Evolutionary conservation across 208 protist species (phyloP).

Genomic region (Tetramitus jugosus): DNA sequence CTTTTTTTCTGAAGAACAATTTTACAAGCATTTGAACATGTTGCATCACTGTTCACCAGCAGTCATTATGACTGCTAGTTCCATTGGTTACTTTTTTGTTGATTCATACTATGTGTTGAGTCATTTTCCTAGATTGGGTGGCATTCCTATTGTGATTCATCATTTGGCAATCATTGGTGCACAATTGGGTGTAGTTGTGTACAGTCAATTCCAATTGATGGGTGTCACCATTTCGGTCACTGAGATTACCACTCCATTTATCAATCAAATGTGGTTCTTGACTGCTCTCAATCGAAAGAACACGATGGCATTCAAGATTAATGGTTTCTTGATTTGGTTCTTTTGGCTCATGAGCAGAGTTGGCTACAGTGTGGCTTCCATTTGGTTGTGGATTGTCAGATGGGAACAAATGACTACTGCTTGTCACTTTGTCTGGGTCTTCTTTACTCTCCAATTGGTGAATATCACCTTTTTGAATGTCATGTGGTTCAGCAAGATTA

Average conservation of each 20-base stretch:
- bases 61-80: background rate
- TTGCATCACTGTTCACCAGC: background rate
- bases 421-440: background rate
- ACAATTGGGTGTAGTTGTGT: background rate
- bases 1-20: background rate
- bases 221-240: background rate
- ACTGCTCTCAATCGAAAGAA: background rate
- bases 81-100: background rate
- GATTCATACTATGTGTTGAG: background rate
- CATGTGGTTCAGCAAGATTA: conserved; percentile 11
- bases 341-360: background rate
- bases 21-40: background rate
- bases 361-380: background rate
- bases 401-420: background rate
- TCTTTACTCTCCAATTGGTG: background rate
- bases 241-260: conserved; percentile 1
- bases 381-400: background rate
- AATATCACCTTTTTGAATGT: conserved; percentile 11
- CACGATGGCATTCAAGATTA: background rate
- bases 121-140: conserved; percentile 2
- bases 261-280: conserved; percentile 16
- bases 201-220: background rate
- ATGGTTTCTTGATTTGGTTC: conserved; percentile 10
- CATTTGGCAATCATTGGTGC: background rate
- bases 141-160: background rate